A percentile compares a stretch with the other conserved stretches of the same genome.
phyloP scores from a whole-genome alignment of 169 alveolate species.

The Plasmodium coatneyi region DNA sequence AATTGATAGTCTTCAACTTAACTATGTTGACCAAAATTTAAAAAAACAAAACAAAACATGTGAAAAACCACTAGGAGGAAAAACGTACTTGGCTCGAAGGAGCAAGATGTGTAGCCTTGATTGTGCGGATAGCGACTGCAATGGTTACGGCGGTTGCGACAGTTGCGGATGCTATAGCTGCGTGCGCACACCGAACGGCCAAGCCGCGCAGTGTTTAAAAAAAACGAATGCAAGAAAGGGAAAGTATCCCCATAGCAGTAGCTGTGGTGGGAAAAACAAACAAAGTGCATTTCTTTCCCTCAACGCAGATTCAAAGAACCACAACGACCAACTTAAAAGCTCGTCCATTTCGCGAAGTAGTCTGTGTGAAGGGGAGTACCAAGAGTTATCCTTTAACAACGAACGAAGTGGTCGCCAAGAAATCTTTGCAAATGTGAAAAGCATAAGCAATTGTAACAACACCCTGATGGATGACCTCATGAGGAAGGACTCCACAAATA shows the following conservation, averaged over 20 bases:
- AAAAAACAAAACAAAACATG: background rate
- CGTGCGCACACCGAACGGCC: background rate
- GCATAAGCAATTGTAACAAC: background rate
- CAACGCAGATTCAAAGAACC: constrained; percentile 65
- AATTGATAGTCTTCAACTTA: constrained; percentile 6
- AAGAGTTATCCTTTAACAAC: background rate
- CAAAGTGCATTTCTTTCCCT: constrained; percentile 35
- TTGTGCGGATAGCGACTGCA: background rate
- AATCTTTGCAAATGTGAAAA: background rate
- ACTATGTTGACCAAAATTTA: background rate
- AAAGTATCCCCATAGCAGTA: background rate
- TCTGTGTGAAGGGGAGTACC: constrained; percentile 3
- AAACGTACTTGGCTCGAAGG: background rate
- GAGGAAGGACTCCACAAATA: constrained; percentile 4
- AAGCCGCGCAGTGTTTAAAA: background rate
- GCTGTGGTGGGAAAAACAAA: background rate
- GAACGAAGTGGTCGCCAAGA: constrained; percentile 1
- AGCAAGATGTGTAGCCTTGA: background rate
- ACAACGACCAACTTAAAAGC: background rate
- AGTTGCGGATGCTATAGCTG: background rate
- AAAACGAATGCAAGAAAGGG: constrained; percentile 9
- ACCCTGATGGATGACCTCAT: background rate
- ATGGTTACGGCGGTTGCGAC: background rate
- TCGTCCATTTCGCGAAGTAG: constrained; percentile 26
- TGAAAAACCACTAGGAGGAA: background rate